A percentile compares a stretch with the other conserved stretches of the same genome.
Conservation (phyloP, 2,329 filamentous ascomycete species). For the Fusarium tupiense region DNA sequence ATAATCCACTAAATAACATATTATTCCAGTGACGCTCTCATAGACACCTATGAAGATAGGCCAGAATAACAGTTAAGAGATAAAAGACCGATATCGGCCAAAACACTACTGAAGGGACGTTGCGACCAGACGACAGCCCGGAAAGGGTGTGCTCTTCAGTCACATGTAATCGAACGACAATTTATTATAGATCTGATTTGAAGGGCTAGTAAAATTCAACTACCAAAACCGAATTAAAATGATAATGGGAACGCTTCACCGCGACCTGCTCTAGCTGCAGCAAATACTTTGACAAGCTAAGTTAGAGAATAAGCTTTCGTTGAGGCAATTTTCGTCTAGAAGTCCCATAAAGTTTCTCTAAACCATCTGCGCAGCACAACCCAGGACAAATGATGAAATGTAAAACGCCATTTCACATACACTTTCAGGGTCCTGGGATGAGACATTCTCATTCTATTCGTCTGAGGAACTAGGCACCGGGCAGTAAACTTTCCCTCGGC, state of each 20-base stretch:
- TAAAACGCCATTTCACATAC: no score
- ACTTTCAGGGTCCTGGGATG: neutral
- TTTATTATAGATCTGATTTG: fast-evolving
- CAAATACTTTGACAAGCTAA: neutral
- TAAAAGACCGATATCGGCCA: no score
- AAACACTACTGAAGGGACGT: fast-evolving
- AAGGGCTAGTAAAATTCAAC: no score
- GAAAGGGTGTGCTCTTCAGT: no score
- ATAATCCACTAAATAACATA: neutral
- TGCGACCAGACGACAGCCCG: fast-evolving
- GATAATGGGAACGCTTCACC: neutral
- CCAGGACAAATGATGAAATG: neutral
- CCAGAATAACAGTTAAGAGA: fast-evolving
- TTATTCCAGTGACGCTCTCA: neutral
- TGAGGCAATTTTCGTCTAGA: no score
- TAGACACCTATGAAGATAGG: fast-evolving
- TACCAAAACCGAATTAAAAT: neutral
- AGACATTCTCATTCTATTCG: neutral
- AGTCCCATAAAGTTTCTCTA: neutral
- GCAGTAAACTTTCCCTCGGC: neutral
- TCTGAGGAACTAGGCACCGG: no score
- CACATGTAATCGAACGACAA: neutral
- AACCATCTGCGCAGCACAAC: no score
- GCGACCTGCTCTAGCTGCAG: neutral
- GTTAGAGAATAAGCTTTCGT: neutral